Base-by-base conservation (phyloP, 805 yeast genomes). In the Cyberlindnera euphorbiae region DNA sequence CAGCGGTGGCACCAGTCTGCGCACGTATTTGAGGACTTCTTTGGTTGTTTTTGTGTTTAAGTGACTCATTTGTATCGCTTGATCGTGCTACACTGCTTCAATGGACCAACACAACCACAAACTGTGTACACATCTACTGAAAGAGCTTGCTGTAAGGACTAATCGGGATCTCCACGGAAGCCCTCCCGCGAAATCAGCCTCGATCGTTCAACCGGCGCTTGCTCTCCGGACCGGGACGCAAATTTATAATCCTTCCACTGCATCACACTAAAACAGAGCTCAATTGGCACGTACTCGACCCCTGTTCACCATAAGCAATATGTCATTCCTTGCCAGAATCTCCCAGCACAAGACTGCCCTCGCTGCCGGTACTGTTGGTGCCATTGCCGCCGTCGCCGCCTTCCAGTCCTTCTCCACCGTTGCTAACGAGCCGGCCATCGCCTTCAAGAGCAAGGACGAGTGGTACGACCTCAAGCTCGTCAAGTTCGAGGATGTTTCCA, bases 1-100 rank as follows among this genome's bases (percentile, higher is more conserved):
- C 23, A 89, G 62, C 2, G 96, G 97, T 26, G 95, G 96, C 8
- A 90, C 68, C 24, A 87, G 56, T 26, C 64, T 63, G 36, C 67
- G 65, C 9, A 79, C 75, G 32, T 79, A 54, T 15, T 57, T 53
- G 15, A 82, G 48, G 34, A 79, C 52, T 37, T 78, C 79, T 6
- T 28, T 39, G 2, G 46, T 26, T 2, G 42, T 27, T 22, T 38
- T 45, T 11, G 35, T 34, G 14, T 19, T 26, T 35, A 47, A 36
- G 32, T 42, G 44, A 9, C 34, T 25, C 52, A 47, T 43, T 10
- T 5, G 16, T 14, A 9, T n/a, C 14, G 11, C 5, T 26, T n/a
- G n/a, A n/a, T n/a, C n/a, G n/a, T n/a, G n/a, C n/a, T n/a, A n/a
- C n/a, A n/a, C n/a, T n/a, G n/a, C n/a, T n/a, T n/a, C n/a, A n/a